Percentiles rank a stretch among this genome's conserved stretches.
phyloP scores from a whole-genome alignment of 2,329 filamentous ascomycete genomes.

The Pyrenophora teres region DNA sequence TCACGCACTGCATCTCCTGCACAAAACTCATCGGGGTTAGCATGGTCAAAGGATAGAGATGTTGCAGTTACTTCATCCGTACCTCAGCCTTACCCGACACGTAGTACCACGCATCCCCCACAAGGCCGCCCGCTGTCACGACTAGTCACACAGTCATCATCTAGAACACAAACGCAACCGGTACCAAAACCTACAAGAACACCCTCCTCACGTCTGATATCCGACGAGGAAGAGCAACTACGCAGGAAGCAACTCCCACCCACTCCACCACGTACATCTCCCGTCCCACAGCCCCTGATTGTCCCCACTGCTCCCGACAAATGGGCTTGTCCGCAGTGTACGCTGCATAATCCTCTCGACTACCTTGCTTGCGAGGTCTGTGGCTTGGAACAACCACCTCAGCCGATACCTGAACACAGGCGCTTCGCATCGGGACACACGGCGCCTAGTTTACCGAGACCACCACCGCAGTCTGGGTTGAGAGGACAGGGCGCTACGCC shows the following conservation, averaged over 20 bases:
- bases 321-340: slow-evolving; percentile 67
- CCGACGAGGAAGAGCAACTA: slow-evolving; percentile 31
- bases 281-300: slow-evolving; percentile 11
- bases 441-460: slow-evolving; percentile 34
- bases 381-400: slow-evolving; percentile 58
- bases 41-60: slow-evolving; percentile 33
- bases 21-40: slow-evolving; percentile 20
- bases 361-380: slow-evolving; percentile 67
- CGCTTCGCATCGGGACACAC: slow-evolving; percentile 33
- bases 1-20: slow-evolving; percentile 54
- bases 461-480: slow-evolving; percentile 36
- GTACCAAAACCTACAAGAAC: slow-evolving; percentile 14
- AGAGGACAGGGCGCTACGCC: slow-evolving; percentile 41
- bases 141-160: slow-evolving; percentile 31
- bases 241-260: slow-evolving; percentile 35
- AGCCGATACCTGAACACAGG: slow-evolving; percentile 42
- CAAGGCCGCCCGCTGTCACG: slow-evolving; percentile 42
- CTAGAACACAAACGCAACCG: slow-evolving; percentile 15
- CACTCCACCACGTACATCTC: slow-evolving; percentile 36
- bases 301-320: slow-evolving; percentile 44
- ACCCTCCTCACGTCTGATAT: slow-evolving; percentile 32
- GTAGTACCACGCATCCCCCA: slow-evolving; percentile 21
- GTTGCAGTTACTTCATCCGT: neutral
- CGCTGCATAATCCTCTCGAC: slow-evolving; percentile 63
- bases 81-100: slow-evolving; percentile 12